phyloP scores from a whole-genome alignment of 805 yeast genomes.

The Torulaspora indica region DNA sequence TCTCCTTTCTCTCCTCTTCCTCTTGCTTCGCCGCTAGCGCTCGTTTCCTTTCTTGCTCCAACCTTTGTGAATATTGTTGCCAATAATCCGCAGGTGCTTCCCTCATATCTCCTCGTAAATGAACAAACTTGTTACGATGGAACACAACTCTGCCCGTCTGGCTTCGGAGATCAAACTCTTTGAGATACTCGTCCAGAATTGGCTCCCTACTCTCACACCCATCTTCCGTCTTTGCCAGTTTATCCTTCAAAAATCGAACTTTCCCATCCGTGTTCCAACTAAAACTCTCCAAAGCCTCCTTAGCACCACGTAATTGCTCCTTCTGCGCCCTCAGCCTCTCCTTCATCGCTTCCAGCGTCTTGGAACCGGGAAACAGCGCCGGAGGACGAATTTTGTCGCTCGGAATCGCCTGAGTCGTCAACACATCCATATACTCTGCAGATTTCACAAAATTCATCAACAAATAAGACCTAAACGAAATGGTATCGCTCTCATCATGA shows the following conservation, averaged over 20 bases:
- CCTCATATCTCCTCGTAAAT: conserved; percentile 19
- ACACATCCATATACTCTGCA: conserved; percentile 22
- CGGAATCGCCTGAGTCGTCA: conserved; percentile 26
- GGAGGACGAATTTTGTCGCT: conserved; percentile 23
- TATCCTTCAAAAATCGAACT: conserved; percentile 11
- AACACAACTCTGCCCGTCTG: conserved; percentile 20
- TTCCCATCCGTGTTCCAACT: conserved; percentile 6
- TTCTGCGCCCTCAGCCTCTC: conserved; percentile 15
- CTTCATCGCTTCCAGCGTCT: conserved; percentile 11
- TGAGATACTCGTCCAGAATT: conserved; percentile 13
- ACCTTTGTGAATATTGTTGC: conserved; percentile 21
- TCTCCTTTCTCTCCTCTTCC: conserved; percentile 18
- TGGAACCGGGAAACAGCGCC: conserved; percentile 8
- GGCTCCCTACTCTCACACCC: conserved; percentile 2
- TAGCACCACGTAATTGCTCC: conserved; percentile 9
- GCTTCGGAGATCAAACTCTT: conserved; percentile 12
- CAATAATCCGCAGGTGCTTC: conserved; percentile 35
- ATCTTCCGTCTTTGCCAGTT: conserved; percentile 7
- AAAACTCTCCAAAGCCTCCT: conserved; percentile 7
- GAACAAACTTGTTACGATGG: conserved; percentile 20
- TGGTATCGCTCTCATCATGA: conserved; percentile 36
- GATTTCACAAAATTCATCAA: conserved; percentile 26
- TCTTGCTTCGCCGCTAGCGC: conserved; percentile 10
- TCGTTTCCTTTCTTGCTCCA: conserved; percentile 14
- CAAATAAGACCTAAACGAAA: conserved; percentile 29